These are phyloP conservation scores for Edaphochlamys debaryana DNA, from an alignment of 139 green algal genomes.

Conservation along the genomic window DNA sequence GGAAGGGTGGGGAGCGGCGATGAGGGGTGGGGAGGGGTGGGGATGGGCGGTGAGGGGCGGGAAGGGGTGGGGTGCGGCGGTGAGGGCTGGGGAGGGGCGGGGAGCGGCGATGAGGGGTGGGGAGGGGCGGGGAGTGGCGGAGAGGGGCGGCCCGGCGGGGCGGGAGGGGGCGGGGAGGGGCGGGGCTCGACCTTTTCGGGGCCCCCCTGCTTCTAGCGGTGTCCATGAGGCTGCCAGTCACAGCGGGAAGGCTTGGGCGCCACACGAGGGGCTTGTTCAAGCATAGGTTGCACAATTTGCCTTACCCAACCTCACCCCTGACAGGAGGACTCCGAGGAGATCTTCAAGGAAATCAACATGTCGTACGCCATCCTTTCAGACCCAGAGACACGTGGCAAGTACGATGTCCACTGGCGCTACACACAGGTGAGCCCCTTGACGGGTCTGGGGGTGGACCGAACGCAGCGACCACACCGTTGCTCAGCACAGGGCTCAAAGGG, in stretches of 20 bases:
- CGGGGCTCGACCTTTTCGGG: background rate
- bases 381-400: background rate
- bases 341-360: conserved; percentile 19
- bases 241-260: background rate
- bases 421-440: background rate
- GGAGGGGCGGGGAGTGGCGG: no score
- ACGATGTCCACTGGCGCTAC: conserved; percentile 18
- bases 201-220: background rate
- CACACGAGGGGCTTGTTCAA: background rate
- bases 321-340: conserved; percentile 21
- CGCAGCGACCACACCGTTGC: background rate
- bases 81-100: no score
- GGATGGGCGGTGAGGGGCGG: background rate
- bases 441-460: background rate
- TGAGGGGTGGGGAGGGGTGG: no score
- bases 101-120: background rate
- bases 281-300: background rate
- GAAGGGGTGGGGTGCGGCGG: no score
- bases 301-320: background rate
- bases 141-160: no score
- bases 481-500: no score
- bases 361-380: conserved; percentile 24
- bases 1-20: background rate
- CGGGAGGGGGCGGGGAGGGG: no score
- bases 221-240: background rate